Percentiles rank a stretch among this genome's conserved stretches.
Evolutionary conservation across 108 stramenopile species (phyloP).

Genomic region (Nannochloropsis oceanica): DNA sequence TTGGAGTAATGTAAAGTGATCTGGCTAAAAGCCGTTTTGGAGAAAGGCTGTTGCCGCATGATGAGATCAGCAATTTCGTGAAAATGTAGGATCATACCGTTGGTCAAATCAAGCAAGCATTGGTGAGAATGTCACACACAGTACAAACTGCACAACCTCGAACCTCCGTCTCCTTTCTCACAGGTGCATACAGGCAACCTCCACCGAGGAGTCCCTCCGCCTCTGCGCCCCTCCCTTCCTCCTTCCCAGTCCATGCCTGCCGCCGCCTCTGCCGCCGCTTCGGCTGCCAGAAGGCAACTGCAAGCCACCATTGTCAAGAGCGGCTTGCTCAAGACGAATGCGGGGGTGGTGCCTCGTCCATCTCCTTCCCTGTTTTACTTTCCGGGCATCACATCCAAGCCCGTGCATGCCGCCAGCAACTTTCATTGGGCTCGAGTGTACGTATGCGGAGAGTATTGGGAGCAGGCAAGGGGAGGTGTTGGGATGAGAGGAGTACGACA

Average conservation of each 20-base stretch:
- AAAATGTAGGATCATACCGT: too few relatives aligned
- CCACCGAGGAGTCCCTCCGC: too few relatives aligned
- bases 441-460: constrained; percentile 4
- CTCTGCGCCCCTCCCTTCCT: too few relatives aligned
- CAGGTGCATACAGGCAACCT: too few relatives aligned
- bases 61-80: too few relatives aligned
- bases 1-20: too few relatives aligned
- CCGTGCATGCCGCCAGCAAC: constrained; percentile 8
- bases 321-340: constrained; percentile 6
- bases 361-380: constrained; percentile 24
- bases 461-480: not conserved
- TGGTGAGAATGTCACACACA: too few relatives aligned
- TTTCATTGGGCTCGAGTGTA: constrained; percentile 7
- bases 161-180: too few relatives aligned
- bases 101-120: too few relatives aligned
- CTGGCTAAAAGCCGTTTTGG: too few relatives aligned
- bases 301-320: constrained; percentile 43
- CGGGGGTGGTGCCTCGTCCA: constrained; percentile 9
- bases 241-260: not conserved
- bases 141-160: too few relatives aligned
- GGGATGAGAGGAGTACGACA: not conserved
- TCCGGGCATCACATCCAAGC: constrained; percentile 13
- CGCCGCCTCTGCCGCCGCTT: not conserved
- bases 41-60: too few relatives aligned
- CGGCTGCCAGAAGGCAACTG: constrained; percentile 87